Percentiles rank a stretch among this genome's conserved stretches.
Conservation (phyloP, 2,329 filamentous ascomycete genomes). For the Penicillium sp. region DNA sequence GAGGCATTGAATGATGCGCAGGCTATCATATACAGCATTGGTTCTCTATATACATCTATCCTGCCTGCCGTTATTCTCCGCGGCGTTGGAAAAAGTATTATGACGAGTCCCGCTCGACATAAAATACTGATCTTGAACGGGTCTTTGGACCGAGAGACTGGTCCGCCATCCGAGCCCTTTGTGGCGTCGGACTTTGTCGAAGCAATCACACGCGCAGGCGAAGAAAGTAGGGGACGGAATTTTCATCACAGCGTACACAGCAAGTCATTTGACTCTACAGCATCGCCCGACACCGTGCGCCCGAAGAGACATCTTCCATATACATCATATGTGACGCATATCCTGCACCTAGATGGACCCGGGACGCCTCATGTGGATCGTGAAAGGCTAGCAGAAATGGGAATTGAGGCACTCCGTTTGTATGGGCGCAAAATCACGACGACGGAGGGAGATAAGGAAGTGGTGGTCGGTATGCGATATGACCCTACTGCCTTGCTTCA, state of each 20-base stretch:
- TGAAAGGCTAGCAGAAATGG: slow-evolving; percentile 64
- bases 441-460: slow-evolving; percentile 50
- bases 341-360: slow-evolving; percentile 76
- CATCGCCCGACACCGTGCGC: slow-evolving; percentile 13
- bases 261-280: slow-evolving; percentile 7
- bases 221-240: slow-evolving; percentile 63
- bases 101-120: slow-evolving; percentile 56
- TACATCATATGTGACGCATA: slow-evolving; percentile 75
- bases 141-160: slow-evolving; percentile 82
- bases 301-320: slow-evolving; percentile 52
- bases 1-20: slow-evolving; percentile 67
- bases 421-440: slow-evolving; percentile 67
- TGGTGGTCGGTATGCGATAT: slow-evolving; percentile 65
- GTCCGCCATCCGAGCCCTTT: slow-evolving; percentile 67
- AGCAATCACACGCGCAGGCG: slow-evolving; percentile 75
- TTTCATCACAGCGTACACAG: slow-evolving; percentile 6
- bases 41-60: slow-evolving; percentile 89
- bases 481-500: slow-evolving; percentile 75
- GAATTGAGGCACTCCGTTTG: slow-evolving; percentile 76
- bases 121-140: slow-evolving; percentile 89
- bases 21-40: slow-evolving; percentile 86
- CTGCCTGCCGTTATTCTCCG: slow-evolving; percentile 80
- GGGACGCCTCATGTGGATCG: slow-evolving; percentile 73
- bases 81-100: slow-evolving; percentile 71
- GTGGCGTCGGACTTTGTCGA: slow-evolving; percentile 79